A percentile compares a stretch with the other conserved stretches of the same genome.
Evolutionary conservation across 2,329 filamentous ascomycete species (phyloP).

Genomic region (Fusarium verrucosum): DNA sequence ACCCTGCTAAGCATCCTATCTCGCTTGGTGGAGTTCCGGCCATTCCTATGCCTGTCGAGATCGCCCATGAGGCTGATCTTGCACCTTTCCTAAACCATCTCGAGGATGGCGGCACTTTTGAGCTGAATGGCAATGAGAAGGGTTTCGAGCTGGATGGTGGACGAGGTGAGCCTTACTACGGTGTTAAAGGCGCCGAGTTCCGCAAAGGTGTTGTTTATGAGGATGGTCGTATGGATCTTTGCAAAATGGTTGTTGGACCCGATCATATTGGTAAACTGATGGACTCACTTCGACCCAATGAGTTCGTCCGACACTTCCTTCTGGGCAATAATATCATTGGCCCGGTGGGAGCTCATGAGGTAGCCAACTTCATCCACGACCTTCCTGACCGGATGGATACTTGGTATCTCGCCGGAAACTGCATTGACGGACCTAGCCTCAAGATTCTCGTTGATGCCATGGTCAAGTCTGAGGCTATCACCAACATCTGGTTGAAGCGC

Average conservation of each 20-base stretch:
- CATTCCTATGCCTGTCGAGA: slow-evolving; percentile 49
- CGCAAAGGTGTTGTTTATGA: slow-evolving; percentile 57
- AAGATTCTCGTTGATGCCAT: slow-evolving; percentile 56
- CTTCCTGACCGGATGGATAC: slow-evolving; percentile 60
- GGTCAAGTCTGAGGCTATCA: slow-evolving; percentile 54
- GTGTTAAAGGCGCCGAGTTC: slow-evolving; percentile 50
- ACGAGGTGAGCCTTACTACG: slow-evolving; percentile 51
- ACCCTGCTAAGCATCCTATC: slow-evolving; percentile 44
- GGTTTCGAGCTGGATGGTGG: slow-evolving; percentile 48
- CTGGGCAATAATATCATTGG: slow-evolving; percentile 66
- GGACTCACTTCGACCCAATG: slow-evolving; percentile 57
- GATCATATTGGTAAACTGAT: slow-evolving; percentile 61
- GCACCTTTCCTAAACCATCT: slow-evolving; percentile 50
- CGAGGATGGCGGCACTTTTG: slow-evolving; percentile 45
- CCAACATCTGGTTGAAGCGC: slow-evolving; percentile 64
- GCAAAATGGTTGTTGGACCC: slow-evolving; percentile 64
- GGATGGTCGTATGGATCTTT: slow-evolving; percentile 63
- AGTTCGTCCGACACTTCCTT: slow-evolving; percentile 61
- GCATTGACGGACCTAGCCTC: slow-evolving; percentile 57
- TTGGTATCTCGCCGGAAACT: slow-evolving; percentile 66
- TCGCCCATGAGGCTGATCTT: slow-evolving; percentile 46
- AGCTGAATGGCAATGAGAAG: slow-evolving; percentile 36
- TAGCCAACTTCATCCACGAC: slow-evolving; percentile 57
- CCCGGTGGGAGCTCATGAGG: slow-evolving; percentile 56
- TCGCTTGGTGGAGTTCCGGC: slow-evolving; percentile 47